Evolutionary conservation across 306 rosid genomes (phyloP).

Genomic region (Arachis hypogaea): DNA sequence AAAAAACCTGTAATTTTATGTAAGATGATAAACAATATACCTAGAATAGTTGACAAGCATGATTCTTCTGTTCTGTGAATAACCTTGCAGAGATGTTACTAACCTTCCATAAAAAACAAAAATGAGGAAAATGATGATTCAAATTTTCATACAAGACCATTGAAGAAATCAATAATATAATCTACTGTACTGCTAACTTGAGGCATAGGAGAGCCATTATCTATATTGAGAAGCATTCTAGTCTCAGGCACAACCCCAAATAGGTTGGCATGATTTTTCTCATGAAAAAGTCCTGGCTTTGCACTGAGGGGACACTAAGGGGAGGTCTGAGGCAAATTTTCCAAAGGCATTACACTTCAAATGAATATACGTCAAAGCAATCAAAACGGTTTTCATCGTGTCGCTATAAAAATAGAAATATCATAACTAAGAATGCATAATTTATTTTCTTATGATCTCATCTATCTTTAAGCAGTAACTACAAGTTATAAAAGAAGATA

Average conservation of each 20-base stretch:
- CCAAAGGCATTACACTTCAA: conserved; percentile 71
- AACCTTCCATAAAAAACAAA: conserved; percentile 55
- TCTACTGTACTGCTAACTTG: conserved; percentile 56
- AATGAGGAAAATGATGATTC: not conserved
- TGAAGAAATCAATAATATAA: conserved; percentile 28
- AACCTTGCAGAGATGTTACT: conserved; percentile 59
- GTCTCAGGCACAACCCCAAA: conserved; percentile 91
- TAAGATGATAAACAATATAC: conserved; percentile 43
- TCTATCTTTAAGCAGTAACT: conserved; percentile 21
- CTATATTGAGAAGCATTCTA: conserved; percentile 92
- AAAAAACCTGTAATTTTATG: conserved; percentile 6
- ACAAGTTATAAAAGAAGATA: conserved; percentile 9
- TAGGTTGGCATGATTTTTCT: conserved; percentile 83
- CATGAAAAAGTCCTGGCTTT: conserved; percentile 93
- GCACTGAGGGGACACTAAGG: conserved; percentile 82
- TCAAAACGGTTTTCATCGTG: conserved; percentile 71
- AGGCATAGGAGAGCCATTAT: conserved; percentile 93
- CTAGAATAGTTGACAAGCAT: conserved; percentile 78
- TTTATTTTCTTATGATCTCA: not conserved
- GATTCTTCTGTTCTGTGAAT: conserved; percentile 44
- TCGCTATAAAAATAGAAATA: conserved; percentile 61
- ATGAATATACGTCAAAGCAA: conserved; percentile 72
- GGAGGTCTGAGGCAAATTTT: conserved; percentile 70
- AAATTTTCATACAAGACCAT: not conserved
- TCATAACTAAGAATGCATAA: conserved; percentile 23